Conservation (phyloP, 257 asterid genomes). For the Solanum bulbocastanum region DNA sequence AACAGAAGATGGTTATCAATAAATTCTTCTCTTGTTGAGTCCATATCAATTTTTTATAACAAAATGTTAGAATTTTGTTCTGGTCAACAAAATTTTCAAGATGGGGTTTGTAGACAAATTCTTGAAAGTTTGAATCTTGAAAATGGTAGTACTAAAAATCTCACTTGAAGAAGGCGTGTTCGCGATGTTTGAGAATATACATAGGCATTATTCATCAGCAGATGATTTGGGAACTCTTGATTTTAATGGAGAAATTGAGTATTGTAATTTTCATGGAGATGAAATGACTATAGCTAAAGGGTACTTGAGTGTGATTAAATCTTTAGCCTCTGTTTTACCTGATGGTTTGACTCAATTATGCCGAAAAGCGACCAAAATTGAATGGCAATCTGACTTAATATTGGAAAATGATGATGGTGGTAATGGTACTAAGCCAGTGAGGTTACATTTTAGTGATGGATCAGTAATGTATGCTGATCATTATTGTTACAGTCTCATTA, state of each 20-base stretch:
- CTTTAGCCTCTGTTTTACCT: constrained; percentile 60
- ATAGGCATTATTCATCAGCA: constrained; percentile 69
- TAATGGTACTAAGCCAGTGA: constrained; percentile 27
- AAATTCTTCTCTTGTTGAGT: constrained; percentile 38
- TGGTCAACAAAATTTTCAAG: not conserved
- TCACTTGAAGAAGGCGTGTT: constrained; percentile 15
- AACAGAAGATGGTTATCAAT: constrained; percentile 43
- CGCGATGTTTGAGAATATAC: constrained; percentile 64
- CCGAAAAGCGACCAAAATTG: constrained; percentile 39
- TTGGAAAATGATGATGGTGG: not conserved
- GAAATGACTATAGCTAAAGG: constrained; percentile 22
- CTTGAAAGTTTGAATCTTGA: not conserved
- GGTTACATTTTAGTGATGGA: constrained; percentile 58
- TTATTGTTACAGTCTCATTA: constrained; percentile 65
- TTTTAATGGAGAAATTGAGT: constrained; percentile 62
- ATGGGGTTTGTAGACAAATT: not conserved
- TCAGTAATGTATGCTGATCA: constrained; percentile 54
- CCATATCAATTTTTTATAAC: constrained; percentile 42
- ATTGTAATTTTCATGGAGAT: constrained; percentile 66
- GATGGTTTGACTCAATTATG: constrained; percentile 51
- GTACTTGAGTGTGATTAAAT: constrained; percentile 37
- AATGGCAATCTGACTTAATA: constrained; percentile 32
- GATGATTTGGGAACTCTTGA: constrained; percentile 48
- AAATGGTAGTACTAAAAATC: not conserved
- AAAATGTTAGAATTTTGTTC: constrained; percentile 39